Percentiles rank a stretch among this genome's conserved stretches.
Conservation (phyloP, 768 basidiomycete species). For the Vishniacozyma victoriae region DNA sequence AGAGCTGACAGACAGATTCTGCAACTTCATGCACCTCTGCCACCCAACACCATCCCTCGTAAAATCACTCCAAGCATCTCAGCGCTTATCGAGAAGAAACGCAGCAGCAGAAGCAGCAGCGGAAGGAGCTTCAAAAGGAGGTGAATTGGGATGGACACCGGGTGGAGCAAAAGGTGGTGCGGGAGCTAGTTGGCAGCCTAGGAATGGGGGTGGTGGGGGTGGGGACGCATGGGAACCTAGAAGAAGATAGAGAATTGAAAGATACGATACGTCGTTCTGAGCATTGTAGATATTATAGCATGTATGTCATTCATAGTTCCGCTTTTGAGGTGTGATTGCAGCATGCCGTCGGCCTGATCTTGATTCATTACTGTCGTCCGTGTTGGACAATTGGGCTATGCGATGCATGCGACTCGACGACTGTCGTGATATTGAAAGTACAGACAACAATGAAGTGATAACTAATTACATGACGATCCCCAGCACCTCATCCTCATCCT, state of each 20-base stretch:
- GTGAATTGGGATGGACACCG: conserved; percentile 35
- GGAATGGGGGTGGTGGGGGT: not conserved
- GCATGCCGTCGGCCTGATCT: too few relatives aligned
- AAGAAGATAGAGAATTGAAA: not conserved
- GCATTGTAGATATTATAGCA: too few relatives aligned
- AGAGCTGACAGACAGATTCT: conserved; percentile 59
- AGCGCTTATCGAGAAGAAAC: conserved; percentile 54
- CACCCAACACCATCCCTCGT: conserved; percentile 80
- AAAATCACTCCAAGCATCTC: conserved; percentile 69
- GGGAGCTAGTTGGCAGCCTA: too few relatives aligned
- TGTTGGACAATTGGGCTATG: too few relatives aligned
- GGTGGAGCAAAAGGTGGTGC: conserved; percentile 13
- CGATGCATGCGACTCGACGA: too few relatives aligned
- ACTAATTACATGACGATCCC: conserved; percentile 18
- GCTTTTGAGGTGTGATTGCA: too few relatives aligned
- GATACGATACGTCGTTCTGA: too few relatives aligned
- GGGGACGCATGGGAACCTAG: not conserved
- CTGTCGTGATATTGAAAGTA: too few relatives aligned
- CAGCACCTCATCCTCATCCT: conserved; percentile 25
- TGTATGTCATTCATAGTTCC: too few relatives aligned
- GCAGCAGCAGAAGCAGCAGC: conserved; percentile 6
- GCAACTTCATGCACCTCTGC: conserved; percentile 97
- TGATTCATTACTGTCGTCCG: too few relatives aligned
- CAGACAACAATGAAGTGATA: not conserved
- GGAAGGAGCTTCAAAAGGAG: conserved; percentile 7